Evolutionary conservation across 345 rosid genomes (phyloP).

Genomic region (Eucalyptus regnans): DNA sequence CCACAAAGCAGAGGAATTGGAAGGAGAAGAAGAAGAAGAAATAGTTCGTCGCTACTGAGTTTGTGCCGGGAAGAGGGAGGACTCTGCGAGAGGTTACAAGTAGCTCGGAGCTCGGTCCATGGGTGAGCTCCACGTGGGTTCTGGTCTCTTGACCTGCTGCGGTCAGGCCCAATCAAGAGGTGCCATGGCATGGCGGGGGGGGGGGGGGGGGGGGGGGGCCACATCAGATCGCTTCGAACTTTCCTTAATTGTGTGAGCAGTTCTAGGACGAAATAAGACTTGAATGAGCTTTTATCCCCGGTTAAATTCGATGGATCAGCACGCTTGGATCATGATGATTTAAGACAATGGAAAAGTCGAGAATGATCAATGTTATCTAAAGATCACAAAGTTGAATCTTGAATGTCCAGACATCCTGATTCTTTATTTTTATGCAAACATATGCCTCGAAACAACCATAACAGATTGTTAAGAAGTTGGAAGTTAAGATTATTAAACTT

Average conservation of each 20-base stretch:
- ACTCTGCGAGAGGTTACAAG: slow-evolving; percentile 12
- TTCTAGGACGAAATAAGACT: not conserved
- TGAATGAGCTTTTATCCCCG: no score
- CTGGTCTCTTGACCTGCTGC: not conserved
- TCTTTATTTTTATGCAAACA: no score
- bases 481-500: no score
- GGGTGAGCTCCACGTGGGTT: slow-evolving; percentile 19
- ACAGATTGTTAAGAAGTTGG: no score
- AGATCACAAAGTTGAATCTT: no score
- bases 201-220: no score
- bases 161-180: not conserved
- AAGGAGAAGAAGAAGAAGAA: not conserved
- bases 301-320: no score
- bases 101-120: slow-evolving; percentile 27
- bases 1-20: not conserved
- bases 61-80: not conserved
- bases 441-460: no score
- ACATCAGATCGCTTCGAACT: not conserved
- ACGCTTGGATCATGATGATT: no score
- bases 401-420: accelerated
- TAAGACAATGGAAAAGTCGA: no score
- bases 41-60: not conserved
- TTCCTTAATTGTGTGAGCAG: no score
- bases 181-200: slow-evolving; percentile 22
- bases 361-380: no score